Base-by-base conservation (phyloP, 345 rosid species). In the Toxicodendron radicans region DNA sequence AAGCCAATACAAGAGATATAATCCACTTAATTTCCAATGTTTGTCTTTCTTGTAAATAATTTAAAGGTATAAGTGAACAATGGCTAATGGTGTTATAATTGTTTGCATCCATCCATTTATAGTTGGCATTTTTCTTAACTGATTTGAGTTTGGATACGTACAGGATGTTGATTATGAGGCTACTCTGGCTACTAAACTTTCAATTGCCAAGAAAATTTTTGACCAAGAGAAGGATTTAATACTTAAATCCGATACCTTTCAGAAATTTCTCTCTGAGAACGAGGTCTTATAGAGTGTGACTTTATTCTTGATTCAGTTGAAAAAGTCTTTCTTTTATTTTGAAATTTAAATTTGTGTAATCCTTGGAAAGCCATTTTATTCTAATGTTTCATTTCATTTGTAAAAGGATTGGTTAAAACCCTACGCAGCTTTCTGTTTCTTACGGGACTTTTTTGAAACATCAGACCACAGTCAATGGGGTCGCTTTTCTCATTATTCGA, bases 401-500 rank as follows among this genome's bases (percentile, higher is more conserved):
- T 77, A 38, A 71, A 73, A 95, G 98, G 97, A 90, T 72, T 95
- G 98, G 98, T 82, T 95, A 75, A 91, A 91, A 86, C 94, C 98
- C 56, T 95, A 92, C 65, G 97, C 96, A 2, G 96, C 94, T 71
- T 95, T 91, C 80, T 95, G 99, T 82, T 92, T 91, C 78, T 81
- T 91, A 78, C 87, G 99, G 10, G 97, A 95, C 86, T 92, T 92
- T 83, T 95, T 92, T 59, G 99, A 90, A 83, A 95, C 94, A 72
- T 92, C 99, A 16, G 97, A 92, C 87, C 99, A 88, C 84, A 90
- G 94, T 78, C 97, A 91, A 60, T 95, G 98, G 97, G 98, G 99
- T 8, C 89, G 92, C 56, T 92, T 92, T 74, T 91, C 96, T 82
- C 78, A 76, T 68, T 95, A 83, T 84, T 86, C 96, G 10, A 80